Conservation (phyloP, 2,329 filamentous ascomycete genomes). For the Acarospora socialis region DNA sequence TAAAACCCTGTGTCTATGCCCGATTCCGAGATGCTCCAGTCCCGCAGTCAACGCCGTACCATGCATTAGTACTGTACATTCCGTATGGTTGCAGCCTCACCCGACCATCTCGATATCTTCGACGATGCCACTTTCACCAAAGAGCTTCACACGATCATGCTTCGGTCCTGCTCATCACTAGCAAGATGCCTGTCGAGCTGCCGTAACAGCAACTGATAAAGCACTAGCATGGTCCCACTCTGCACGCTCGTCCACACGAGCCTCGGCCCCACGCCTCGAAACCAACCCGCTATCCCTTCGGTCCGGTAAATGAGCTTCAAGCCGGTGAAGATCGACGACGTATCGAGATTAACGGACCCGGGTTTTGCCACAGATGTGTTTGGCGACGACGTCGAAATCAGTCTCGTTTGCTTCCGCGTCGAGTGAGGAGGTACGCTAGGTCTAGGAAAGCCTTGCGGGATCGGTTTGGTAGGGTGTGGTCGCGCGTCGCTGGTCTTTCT, state of each 20-base stretch:
- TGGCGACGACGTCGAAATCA: slow-evolving; percentile 80
- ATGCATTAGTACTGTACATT: too few species aligned
- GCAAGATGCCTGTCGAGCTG: slow-evolving; percentile 55
- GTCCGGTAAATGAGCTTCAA: slow-evolving; percentile 76
- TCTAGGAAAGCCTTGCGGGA: slow-evolving; percentile 14
- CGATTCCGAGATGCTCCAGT: too few species aligned
- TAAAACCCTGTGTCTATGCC: too few species aligned
- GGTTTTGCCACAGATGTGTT: slow-evolving; percentile 69
- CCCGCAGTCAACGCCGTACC: too few species aligned
- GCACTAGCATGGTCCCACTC: slow-evolving; percentile 87
- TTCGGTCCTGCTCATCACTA: too few species aligned
- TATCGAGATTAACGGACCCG: slow-evolving; percentile 67
- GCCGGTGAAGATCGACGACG: slow-evolving; percentile 75
- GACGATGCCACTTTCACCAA: too few species aligned
- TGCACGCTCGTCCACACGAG: slow-evolving; percentile 96
- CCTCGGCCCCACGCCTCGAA: slow-evolving; percentile 83
- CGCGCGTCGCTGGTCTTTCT: slow-evolving; percentile 13
- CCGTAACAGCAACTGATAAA: slow-evolving; percentile 79
- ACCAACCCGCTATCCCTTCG: slow-evolving; percentile 81
- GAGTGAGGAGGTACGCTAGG: slow-evolving; percentile 18
- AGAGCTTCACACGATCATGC: too few species aligned
- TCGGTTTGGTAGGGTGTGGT: slow-evolving; percentile 19
- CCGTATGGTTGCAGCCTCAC: too few species aligned
- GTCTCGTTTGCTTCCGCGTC: slow-evolving; percentile 42
- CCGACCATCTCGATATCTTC: too few species aligned